Evolutionary conservation across 2,329 filamentous ascomycete species (phyloP).

Genomic region (Ceratocystis diversiconidia): DNA sequence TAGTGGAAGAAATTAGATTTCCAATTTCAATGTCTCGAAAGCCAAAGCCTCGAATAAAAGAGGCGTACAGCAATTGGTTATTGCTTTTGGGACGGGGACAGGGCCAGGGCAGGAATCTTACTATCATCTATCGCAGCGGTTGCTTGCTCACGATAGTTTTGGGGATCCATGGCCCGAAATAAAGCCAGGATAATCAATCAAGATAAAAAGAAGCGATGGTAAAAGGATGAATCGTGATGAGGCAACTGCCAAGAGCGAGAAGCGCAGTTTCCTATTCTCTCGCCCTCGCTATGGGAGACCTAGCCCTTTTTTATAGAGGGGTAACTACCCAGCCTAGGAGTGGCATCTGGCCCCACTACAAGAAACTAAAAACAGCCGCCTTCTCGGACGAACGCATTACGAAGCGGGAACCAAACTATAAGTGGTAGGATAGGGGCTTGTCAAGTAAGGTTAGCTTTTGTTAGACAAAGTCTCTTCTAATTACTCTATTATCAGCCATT

Average conservation of each 20-base stretch:
- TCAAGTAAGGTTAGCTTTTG: neutral
- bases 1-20: constrained; percentile 26
- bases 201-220: neutral
- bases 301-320: neutral
- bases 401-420: neutral
- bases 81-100: constrained; percentile 8
- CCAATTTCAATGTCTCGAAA: neutral
- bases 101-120: constrained; percentile 30
- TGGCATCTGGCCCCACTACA: neutral
- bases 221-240: neutral
- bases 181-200: neutral
- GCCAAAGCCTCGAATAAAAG: too few species aligned
- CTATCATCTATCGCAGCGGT: constrained; percentile 71
- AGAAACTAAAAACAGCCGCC: neutral
- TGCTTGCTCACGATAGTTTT: constrained; percentile 64
- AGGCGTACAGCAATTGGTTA: neutral
- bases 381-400: neutral
- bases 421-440: neutral
- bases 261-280: neutral
- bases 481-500: too few species aligned
- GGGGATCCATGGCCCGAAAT: constrained; percentile 50
- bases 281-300: neutral
- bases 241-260: neutral
- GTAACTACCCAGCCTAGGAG: neutral
- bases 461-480: neutral